Evolutionary conservation across 163 green algal species (phyloP).

Genomic region (Trebouxia gelatinosa): DNA sequence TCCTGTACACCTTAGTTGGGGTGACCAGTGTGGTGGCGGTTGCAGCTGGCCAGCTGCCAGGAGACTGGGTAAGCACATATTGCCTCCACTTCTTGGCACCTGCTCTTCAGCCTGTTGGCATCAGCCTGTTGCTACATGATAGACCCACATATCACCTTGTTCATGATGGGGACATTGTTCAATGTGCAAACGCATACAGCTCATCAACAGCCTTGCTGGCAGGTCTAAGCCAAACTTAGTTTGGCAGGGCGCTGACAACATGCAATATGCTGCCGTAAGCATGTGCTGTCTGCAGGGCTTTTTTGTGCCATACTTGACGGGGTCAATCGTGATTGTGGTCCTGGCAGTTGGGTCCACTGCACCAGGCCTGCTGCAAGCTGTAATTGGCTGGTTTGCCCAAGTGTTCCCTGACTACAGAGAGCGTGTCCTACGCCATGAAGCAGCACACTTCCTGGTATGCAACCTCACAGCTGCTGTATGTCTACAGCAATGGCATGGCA

Average conservation of each 20-base stretch:
- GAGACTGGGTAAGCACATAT: constrained; percentile 73
- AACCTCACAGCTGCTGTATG: too few relatives aligned
- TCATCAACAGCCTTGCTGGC: neutral
- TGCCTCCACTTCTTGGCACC: too few relatives aligned
- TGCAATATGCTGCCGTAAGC: constrained; percentile 24
- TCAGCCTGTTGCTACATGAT: too few relatives aligned
- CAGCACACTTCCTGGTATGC: constrained; percentile 84
- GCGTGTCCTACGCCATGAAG: constrained; percentile 85
- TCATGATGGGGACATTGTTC: too few relatives aligned
- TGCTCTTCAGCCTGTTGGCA: too few relatives aligned
- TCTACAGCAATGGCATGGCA: too few relatives aligned
- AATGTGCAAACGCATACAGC: neutral
- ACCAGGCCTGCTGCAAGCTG: constrained; percentile 82
- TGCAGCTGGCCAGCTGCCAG: constrained; percentile 60
- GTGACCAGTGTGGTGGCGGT: constrained; percentile 60
- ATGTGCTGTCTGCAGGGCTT: constrained; percentile 77
- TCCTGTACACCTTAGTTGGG: constrained; percentile 75
- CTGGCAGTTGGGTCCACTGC: constrained; percentile 84
- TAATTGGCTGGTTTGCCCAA: constrained; percentile 83
- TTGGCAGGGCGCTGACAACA: constrained; percentile 7
- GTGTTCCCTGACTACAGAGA: constrained; percentile 85
- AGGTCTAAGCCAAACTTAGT: neutral
- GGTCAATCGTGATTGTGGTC: constrained; percentile 78
- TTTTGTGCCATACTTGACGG: constrained; percentile 85
- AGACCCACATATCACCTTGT: too few relatives aligned